Conservation (phyloP, 106 monocot genomes). For the Acorus gramineus region DNA sequence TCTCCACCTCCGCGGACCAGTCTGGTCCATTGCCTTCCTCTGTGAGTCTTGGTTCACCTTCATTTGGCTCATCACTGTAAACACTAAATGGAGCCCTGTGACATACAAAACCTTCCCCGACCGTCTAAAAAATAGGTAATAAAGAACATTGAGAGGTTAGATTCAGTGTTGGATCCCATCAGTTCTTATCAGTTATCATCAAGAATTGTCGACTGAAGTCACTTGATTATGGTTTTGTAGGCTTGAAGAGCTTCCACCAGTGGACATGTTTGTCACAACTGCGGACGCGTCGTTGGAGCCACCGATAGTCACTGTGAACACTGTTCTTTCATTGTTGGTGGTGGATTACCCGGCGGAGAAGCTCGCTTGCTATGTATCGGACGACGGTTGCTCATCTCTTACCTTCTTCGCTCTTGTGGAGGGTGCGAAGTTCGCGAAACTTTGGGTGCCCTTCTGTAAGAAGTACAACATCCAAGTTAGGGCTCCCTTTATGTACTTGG, state of each 20-base stretch:
- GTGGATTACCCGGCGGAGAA: slow-evolving; percentile 44
- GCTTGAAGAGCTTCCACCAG: slow-evolving; percentile 22
- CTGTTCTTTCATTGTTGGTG: slow-evolving; percentile 50
- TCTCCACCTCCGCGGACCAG: neutral
- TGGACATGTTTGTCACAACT: slow-evolving; percentile 69
- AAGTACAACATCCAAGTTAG: neutral
- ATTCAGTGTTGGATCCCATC: too few species aligned
- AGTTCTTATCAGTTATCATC: too few species aligned
- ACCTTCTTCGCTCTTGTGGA: slow-evolving; percentile 19
- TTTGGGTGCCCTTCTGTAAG: slow-evolving; percentile 9
- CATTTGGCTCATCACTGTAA: slow-evolving; percentile 1
- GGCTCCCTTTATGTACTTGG: slow-evolving; percentile 2
- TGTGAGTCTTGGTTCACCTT: slow-evolving; percentile 8
- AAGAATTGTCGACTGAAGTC: too few species aligned
- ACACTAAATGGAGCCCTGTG: slow-evolving; percentile 2
- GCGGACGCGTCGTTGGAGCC: slow-evolving; percentile 61
- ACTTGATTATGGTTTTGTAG: neutral
- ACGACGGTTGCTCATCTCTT: slow-evolving; percentile 45
- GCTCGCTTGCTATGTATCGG: slow-evolving; percentile 67
- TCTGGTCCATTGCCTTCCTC: neutral
- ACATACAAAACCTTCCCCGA: neutral
- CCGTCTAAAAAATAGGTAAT: neutral
- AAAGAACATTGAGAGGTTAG: too few species aligned
- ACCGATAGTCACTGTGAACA: slow-evolving; percentile 52
- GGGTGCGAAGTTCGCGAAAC: slow-evolving; percentile 8